Evolutionary conservation across 768 basidiomycete genomes (phyloP).

Genomic region (Naganishia vishniacii): DNA sequence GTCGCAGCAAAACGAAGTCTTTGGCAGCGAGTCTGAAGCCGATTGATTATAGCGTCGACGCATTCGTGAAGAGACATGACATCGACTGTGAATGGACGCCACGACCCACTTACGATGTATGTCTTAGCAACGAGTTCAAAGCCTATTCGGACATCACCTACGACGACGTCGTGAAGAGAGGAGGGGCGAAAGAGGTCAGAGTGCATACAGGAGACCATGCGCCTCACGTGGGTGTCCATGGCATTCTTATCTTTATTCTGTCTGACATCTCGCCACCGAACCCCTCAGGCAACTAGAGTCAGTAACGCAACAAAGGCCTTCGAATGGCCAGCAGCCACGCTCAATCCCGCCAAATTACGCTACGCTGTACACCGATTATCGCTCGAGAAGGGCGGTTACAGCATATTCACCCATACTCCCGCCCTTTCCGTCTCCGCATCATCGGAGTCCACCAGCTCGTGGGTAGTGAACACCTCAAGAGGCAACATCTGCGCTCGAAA

Average conservation of each 20-base stretch:
- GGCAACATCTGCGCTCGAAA: conserved; percentile 60
- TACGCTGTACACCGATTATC: conserved; percentile 22
- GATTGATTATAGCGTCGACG: conserved; percentile 79
- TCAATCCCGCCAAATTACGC: conserved; percentile 45
- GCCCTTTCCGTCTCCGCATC: conserved; percentile 53
- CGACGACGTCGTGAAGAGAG: conserved; percentile 20
- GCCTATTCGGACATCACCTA: conserved; percentile 34
- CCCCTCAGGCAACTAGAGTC: not conserved
- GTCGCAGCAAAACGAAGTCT: conserved; percentile 45
- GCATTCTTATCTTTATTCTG: too few species aligned
- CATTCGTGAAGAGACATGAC: conserved; percentile 35
- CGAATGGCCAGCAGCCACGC: conserved; percentile 17
- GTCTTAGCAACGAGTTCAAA: conserved; percentile 36
- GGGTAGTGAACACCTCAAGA: conserved; percentile 62
- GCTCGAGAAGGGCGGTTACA: conserved; percentile 20
- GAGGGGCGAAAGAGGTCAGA: conserved; percentile 23
- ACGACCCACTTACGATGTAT: conserved; percentile 37
- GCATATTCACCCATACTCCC: conserved; percentile 68
- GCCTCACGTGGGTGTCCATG: not conserved
- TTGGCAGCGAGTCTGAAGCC: not conserved
- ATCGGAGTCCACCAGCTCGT: conserved; percentile 44
- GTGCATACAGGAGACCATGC: conserved; percentile 8
- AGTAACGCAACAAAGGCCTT: conserved; percentile 48
- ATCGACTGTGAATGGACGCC: conserved; percentile 44
- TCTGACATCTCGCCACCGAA: too few species aligned